Percentiles rank a stretch among this genome's conserved stretches.
These are phyloP conservation scores for Biscogniauxia marginata DNA, from an alignment of 2,329 filamentous ascomycete species.

Conservation along the genomic window DNA sequence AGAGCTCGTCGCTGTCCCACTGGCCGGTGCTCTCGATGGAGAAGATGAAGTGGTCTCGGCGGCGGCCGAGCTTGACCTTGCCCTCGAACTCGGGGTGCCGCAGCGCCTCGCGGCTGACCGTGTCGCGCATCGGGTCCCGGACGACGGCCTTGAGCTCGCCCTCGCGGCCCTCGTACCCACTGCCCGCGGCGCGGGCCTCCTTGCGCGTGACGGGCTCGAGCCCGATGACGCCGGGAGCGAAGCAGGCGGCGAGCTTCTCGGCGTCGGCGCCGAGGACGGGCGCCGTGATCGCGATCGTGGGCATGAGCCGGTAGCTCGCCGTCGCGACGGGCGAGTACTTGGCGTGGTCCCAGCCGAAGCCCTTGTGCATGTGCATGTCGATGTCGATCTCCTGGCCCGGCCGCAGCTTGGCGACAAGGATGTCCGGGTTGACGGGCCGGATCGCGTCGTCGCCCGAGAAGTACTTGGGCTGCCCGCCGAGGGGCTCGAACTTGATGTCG, in stretches of 20 bases:
- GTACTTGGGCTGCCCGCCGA: constrained; percentile 67
- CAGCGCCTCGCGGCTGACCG: constrained; percentile 88
- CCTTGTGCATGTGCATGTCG: constrained; percentile 92
- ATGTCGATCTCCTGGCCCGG: constrained; percentile 85
- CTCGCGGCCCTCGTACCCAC: constrained; percentile 69
- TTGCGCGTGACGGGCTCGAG: constrained; percentile 68
- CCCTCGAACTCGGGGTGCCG: constrained; percentile 90
- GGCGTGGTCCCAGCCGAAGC: constrained; percentile 88
- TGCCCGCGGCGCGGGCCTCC: constrained; percentile 60
- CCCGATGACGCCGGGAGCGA: constrained; percentile 82
- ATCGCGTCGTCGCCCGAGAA: constrained; percentile 71
- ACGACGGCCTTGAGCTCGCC: constrained; percentile 89
- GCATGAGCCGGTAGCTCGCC: constrained; percentile 87
- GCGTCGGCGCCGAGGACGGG: constrained; percentile 88
- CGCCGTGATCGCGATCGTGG: constrained; percentile 76
- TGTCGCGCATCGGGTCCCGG: constrained; percentile 85
- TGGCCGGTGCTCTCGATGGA: constrained; percentile 92
- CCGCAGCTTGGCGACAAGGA: constrained; percentile 89
- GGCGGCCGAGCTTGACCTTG: constrained; percentile 89
- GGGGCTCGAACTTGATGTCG: constrained; percentile 74
- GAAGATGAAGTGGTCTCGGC: constrained; percentile 97
- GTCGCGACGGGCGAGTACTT: constrained; percentile 98
- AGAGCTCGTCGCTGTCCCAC: constrained; percentile 90
- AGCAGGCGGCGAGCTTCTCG: constrained; percentile 85
- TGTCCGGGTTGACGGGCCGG: constrained; percentile 81